Evolutionary conservation across 495 filamentous ascomycete genomes (phyloP).

Genomic region (Parachaetomium inaequale): DNA sequence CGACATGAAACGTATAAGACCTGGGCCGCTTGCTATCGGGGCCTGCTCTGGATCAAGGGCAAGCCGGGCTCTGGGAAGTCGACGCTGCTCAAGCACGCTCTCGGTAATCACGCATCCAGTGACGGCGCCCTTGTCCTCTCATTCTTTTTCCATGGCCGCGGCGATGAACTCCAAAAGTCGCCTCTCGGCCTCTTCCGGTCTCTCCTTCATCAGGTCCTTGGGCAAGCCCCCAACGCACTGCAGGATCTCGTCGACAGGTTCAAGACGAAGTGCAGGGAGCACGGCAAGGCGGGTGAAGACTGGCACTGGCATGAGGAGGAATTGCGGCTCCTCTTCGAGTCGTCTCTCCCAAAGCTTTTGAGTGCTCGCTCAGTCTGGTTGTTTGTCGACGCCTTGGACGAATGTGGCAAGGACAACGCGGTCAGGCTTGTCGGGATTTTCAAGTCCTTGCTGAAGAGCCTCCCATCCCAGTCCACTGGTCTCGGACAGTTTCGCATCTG

Average conservation of each 20-base stretch:
- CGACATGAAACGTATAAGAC: slow-evolving; percentile 27
- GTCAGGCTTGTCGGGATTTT: slow-evolving; percentile 23
- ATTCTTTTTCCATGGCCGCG: slow-evolving; percentile 40
- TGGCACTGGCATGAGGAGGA: slow-evolving; percentile 33
- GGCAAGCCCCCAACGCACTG: slow-evolving; percentile 20
- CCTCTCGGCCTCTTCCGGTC: slow-evolving; percentile 35
- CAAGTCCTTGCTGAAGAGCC: slow-evolving; percentile 17
- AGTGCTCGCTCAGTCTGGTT: slow-evolving; percentile 20
- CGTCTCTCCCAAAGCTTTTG: slow-evolving; percentile 16
- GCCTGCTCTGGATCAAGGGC: slow-evolving; percentile 47
- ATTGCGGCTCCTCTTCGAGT: slow-evolving; percentile 14
- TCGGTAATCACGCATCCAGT: slow-evolving; percentile 16
- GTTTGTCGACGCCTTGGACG: slow-evolving; percentile 37
- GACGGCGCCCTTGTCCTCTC: slow-evolving; percentile 26
- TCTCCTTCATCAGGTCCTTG: slow-evolving; percentile 36
- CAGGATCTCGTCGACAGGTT: slow-evolving; percentile 21
- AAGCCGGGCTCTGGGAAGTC: slow-evolving; percentile 51
- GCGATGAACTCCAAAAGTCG: slow-evolving; percentile 32
- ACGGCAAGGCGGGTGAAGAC: slow-evolving; percentile 19
- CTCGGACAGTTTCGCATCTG: slow-evolving; percentile 30
- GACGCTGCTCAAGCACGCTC: slow-evolving; percentile 39
- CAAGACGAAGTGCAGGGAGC: slow-evolving; percentile 12
- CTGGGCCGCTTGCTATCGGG: slow-evolving; percentile 32
- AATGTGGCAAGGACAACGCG: slow-evolving; percentile 32
- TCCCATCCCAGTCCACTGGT: neutral